phyloP scores from a whole-genome alignment of 2,329 filamentous ascomycete genomes.

The Aspergillus floridensis region DNA sequence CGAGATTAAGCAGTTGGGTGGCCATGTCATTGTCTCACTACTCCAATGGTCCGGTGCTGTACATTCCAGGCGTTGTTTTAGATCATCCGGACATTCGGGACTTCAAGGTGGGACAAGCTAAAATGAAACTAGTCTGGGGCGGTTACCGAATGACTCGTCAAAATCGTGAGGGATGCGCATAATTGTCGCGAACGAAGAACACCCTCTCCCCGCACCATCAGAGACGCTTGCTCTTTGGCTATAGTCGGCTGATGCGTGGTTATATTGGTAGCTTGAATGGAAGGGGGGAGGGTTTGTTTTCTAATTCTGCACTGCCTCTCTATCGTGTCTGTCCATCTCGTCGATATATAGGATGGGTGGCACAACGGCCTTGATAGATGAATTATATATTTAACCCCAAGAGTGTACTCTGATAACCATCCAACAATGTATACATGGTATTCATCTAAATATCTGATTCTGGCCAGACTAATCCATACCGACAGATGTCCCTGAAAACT shows the following conservation, averaged over 20 bases:
- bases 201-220: background rate
- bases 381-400: background rate
- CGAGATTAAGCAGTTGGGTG: background rate
- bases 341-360: background rate
- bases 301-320: background rate
- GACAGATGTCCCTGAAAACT: background rate
- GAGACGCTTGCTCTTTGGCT: background rate
- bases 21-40: conserved; percentile 6
- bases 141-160: conserved; percentile 8
- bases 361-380: background rate
- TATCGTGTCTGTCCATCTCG: background rate
- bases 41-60: conserved; percentile 1
- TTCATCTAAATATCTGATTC: background rate
- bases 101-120: conserved; percentile 18
- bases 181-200: conserved; percentile 13
- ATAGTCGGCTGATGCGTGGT: background rate
- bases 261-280: background rate
- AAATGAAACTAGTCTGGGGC: conserved; percentile 3
- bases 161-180: conserved; percentile 6
- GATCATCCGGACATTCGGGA: conserved; percentile 24
- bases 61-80: conserved; percentile 21
- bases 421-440: no score
- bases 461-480: background rate
- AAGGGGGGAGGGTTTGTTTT: background rate
- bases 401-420: background rate